phyloP scores from a whole-genome alignment of 768 basidiomycete species.

The Pleurotus sapidus region DNA sequence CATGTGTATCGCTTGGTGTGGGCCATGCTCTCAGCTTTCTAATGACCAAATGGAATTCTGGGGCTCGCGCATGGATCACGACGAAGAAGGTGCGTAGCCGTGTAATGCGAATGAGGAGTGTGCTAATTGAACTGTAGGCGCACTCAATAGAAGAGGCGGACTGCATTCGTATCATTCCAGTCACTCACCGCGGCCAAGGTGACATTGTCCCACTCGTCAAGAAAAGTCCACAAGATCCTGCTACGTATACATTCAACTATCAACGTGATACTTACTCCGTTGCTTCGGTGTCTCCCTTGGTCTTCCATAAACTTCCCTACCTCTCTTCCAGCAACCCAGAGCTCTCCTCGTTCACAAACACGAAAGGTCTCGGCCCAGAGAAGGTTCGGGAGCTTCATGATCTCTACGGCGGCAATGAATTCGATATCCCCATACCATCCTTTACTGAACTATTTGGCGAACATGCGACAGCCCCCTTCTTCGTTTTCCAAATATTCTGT shows the following conservation, averaged over 20 bases:
- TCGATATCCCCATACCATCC: slow-evolving; percentile 95
- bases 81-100: slow-evolving; percentile 56
- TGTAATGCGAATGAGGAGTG: neutral
- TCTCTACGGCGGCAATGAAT: slow-evolving; percentile 91
- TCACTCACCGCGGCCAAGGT: slow-evolving; percentile 79
- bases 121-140: slow-evolving; percentile 39
- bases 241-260: slow-evolving; percentile 86
- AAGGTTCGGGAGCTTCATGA: slow-evolving; percentile 50
- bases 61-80: slow-evolving; percentile 76
- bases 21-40: slow-evolving; percentile 93
- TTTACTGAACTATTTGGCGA: slow-evolving; percentile 91
- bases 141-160: slow-evolving; percentile 67
- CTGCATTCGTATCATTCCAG: slow-evolving; percentile 79
- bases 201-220: slow-evolving; percentile 81
- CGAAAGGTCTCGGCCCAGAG: slow-evolving; percentile 49
- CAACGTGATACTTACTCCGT: slow-evolving; percentile 92
- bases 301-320: slow-evolving; percentile 84
- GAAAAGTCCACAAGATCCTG: slow-evolving; percentile 51
- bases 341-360: slow-evolving; percentile 60
- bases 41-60: slow-evolving; percentile 85
- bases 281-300: slow-evolving; percentile 47
- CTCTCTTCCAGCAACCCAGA: slow-evolving; percentile 73
- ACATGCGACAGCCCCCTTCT: slow-evolving; percentile 98
- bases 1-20: slow-evolving; percentile 78
- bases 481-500: slow-evolving; percentile 98